Evolutionary conservation across 2,329 filamentous ascomycete genomes (phyloP).

Genomic region (Paraphaeosphaeria sporulosa): DNA sequence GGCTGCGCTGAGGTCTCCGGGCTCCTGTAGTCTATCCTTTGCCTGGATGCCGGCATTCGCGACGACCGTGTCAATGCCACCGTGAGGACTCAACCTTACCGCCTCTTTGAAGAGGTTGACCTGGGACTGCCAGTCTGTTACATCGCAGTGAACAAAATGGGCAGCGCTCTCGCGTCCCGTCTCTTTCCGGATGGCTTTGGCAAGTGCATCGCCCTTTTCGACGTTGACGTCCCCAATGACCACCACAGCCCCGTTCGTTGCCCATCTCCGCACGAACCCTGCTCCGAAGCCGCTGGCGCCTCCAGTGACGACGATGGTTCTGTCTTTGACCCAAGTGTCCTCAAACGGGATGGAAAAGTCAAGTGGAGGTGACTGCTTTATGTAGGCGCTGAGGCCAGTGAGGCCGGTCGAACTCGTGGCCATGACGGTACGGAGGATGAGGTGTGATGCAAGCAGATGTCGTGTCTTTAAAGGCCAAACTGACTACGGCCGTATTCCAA

Average conservation of each 20-base stretch:
- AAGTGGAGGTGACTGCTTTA: constrained; percentile 49
- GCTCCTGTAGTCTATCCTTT: constrained; percentile 56
- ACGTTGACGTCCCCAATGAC: constrained; percentile 70
- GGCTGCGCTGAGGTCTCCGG: constrained; percentile 53
- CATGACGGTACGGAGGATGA: constrained; percentile 30
- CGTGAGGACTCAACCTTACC: constrained; percentile 60
- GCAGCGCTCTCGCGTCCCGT: constrained; percentile 57
- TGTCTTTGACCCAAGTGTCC: constrained; percentile 46
- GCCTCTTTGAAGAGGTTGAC: constrained; percentile 69
- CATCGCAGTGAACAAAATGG: constrained; percentile 69
- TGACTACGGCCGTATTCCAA: neutral
- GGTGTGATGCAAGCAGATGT: neutral
- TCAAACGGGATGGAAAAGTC: constrained; percentile 46
- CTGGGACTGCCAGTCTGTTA: constrained; percentile 70
- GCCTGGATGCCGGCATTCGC: constrained; percentile 70
- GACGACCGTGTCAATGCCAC: constrained; percentile 68
- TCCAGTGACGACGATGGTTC: constrained; percentile 50
- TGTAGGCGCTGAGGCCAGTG: constrained; percentile 28
- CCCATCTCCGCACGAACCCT: constrained; percentile 49
- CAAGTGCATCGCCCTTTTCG: constrained; percentile 61
- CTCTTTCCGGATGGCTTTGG: constrained; percentile 59
- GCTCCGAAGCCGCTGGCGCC: constrained; percentile 51
- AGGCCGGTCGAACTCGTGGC: constrained; percentile 29
- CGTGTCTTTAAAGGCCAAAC: neutral
- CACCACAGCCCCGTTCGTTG: constrained; percentile 59